Percentiles rank a stretch among this genome's conserved stretches.
Evolutionary conservation across 345 rosid genomes (phyloP).

Genomic region (Turritis glabra): DNA sequence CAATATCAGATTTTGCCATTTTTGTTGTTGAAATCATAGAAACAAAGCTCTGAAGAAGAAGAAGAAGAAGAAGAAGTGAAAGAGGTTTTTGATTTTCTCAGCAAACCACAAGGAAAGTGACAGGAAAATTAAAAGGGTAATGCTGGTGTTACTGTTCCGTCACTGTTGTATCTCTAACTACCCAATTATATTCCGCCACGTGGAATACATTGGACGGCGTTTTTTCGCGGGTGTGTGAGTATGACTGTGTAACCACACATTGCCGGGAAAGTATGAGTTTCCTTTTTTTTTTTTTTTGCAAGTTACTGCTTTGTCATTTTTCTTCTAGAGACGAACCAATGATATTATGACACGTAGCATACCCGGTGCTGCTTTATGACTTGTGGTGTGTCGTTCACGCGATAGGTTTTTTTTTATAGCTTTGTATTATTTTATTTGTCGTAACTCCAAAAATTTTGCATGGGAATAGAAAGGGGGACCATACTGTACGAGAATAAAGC

Average conservation of each 20-base stretch:
- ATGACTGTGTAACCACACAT: background rate
- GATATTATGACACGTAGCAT: background rate
- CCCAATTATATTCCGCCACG: background rate
- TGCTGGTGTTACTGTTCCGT: background rate
- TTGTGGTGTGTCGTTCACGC: background rate
- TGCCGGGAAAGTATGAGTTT: background rate
- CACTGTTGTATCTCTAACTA: background rate
- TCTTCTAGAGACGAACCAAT: background rate
- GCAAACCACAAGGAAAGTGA: constrained; percentile 6
- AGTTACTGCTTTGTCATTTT: background rate
- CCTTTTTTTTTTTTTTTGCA: too few species aligned
- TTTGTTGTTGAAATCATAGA: background rate
- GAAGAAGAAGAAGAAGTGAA: background rate
- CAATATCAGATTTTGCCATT: constrained; percentile 39
- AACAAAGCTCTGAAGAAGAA: background rate
- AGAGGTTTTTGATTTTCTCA: background rate
- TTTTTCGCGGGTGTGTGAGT: background rate
- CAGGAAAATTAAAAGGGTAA: background rate
- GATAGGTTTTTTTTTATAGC: background rate
- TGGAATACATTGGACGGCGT: background rate
- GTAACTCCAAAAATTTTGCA: background rate
- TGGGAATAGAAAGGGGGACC: too few species aligned
- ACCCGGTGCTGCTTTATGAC: background rate
- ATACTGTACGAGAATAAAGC: too few species aligned
- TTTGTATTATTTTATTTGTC: background rate